Conservation (phyloP, 1,284 basidiomycete species). For the Moesziomyces antarcticus region DNA sequence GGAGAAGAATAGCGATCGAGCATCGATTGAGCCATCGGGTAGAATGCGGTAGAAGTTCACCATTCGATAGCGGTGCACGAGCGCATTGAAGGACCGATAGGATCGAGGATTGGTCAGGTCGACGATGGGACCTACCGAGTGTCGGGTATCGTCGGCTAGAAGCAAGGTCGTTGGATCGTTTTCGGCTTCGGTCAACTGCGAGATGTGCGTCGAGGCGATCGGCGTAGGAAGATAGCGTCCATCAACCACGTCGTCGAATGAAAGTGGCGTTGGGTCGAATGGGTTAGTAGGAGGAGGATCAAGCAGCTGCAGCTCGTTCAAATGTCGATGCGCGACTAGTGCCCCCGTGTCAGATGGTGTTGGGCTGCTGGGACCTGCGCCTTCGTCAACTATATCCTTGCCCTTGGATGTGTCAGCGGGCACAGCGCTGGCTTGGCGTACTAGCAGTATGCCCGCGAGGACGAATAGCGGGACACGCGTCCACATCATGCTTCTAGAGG, state of each 20-base stretch:
- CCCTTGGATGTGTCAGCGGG: too few species aligned
- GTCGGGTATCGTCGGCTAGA: conserved; percentile 6
- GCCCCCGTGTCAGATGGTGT: too few species aligned
- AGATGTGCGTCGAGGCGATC: background rate
- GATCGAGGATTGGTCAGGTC: conserved; percentile 18
- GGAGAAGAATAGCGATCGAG: background rate
- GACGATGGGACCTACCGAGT: conserved; percentile 13
- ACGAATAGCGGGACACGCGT: too few species aligned
- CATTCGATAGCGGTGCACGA: conserved; percentile 15
- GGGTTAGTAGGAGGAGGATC: background rate
- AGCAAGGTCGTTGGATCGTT: conserved; percentile 5
- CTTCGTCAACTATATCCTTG: too few species aligned
- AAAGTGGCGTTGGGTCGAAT: background rate
- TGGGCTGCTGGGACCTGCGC: too few species aligned
- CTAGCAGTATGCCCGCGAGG: too few species aligned
- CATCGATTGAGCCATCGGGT: background rate
- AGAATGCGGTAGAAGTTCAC: conserved; percentile 14
- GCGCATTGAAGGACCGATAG: conserved; percentile 14
- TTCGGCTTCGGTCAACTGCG: conserved; percentile 2
- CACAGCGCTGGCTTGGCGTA: too few species aligned
- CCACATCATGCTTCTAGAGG: too few species aligned
- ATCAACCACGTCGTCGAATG: conserved; percentile 11
- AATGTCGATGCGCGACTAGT: too few species aligned
- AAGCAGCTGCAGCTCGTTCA: background rate
- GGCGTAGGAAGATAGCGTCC: background rate